Conservation (phyloP, 345 rosid genomes). For the Cardiospermum halicacabum region DNA sequence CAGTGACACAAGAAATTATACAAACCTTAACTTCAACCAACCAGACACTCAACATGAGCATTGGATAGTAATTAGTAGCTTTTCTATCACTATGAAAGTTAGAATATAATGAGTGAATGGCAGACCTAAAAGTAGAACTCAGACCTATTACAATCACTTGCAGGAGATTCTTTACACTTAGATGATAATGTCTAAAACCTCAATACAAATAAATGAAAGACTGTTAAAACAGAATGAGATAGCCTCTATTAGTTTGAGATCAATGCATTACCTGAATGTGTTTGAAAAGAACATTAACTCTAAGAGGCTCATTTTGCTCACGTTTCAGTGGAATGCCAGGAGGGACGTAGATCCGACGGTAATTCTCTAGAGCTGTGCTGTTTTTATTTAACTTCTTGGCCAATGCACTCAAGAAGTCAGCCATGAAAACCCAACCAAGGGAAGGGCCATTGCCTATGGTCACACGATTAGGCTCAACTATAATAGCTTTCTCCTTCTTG, state of each 20-base stretch:
- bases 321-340: conserved; percentile 45
- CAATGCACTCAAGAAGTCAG: conserved; percentile 54
- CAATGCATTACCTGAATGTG: conserved; percentile 58
- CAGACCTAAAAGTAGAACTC: not conserved
- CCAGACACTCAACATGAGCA: not conserved
- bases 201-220: not conserved
- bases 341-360: conserved; percentile 55
- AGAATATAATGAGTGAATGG: not conserved
- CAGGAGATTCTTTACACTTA: not conserved
- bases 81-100: not conserved
- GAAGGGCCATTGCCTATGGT: conserved; percentile 67
- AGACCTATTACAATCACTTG: not conserved
- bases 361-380: conserved; percentile 58
- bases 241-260: not conserved
- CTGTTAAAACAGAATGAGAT: not conserved
- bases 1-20: not conserved
- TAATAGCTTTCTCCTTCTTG: conserved; percentile 53
- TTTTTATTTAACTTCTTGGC: conserved; percentile 61
- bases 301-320: conserved; percentile 51
- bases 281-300: conserved; percentile 63
- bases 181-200: not conserved
- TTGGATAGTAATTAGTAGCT: not conserved
- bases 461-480: conserved; percentile 65
- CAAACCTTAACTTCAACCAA: not conserved
- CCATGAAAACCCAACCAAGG: conserved; percentile 73